Evolutionary conservation across 2,329 filamentous ascomycete species (phyloP).

Genomic region (Ceratocystiopsis minuta): DNA sequence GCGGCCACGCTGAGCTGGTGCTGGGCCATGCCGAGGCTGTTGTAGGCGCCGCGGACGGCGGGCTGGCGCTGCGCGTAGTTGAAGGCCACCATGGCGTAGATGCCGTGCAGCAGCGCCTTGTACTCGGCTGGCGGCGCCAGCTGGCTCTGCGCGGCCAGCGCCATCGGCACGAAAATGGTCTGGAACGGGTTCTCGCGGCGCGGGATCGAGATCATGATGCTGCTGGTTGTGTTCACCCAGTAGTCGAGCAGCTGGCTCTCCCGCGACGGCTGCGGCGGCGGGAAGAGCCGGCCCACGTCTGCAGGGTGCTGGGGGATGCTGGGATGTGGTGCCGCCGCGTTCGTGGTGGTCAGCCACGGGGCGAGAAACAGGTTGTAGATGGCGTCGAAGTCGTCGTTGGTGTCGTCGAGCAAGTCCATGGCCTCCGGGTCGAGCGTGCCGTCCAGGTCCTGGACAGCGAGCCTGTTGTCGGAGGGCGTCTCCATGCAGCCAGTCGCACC

Average conservation of each 20-base stretch:
- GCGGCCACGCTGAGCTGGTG: background rate
- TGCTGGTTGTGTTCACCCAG: background rate
- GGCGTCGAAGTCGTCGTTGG: too few species aligned
- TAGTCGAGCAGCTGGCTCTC: background rate
- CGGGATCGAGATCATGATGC: background rate
- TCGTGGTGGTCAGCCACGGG: too few species aligned
- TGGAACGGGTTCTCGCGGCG: background rate
- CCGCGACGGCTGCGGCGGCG: background rate
- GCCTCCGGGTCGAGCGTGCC: too few species aligned
- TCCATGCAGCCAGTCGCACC: too few species aligned
- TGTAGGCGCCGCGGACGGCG: too few species aligned
- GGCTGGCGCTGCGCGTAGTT: background rate
- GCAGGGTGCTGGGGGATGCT: too few species aligned
- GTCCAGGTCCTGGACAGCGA: too few species aligned
- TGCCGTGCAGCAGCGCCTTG: background rate
- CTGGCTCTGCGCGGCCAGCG: background rate
- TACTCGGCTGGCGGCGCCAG: background rate
- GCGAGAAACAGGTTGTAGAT: too few species aligned
- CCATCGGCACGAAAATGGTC: constrained; percentile 1
- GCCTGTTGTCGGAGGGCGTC: too few species aligned
- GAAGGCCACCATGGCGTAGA: constrained; percentile 1
- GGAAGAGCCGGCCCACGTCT: background rate
- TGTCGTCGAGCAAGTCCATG: too few species aligned
- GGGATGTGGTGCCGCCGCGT: too few species aligned
- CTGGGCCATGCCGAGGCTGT: background rate